Conservation (phyloP, 257 asterid genomes). For the Solanum appendiculatum region DNA sequence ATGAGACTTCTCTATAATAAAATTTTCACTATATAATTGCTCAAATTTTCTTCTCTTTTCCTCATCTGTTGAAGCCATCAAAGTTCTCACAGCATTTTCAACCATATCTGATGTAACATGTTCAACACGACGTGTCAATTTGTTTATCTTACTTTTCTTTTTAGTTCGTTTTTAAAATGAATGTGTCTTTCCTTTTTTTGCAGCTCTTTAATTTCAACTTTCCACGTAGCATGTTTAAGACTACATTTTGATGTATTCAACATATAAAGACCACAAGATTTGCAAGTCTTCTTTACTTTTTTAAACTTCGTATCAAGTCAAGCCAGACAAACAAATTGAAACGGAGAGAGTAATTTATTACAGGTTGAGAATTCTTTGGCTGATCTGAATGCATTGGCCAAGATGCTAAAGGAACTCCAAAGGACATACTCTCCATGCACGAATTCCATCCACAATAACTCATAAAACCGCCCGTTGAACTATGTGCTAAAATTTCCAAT, state of each 20-base stretch:
- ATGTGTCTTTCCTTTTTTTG: neutral
- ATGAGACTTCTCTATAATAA: neutral
- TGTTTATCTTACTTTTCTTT: no score
- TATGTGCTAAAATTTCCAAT: no score
- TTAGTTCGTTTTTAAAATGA: no score
- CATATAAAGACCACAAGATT: neutral
- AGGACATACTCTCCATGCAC: neutral
- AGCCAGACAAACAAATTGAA: no score
- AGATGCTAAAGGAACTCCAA: neutral
- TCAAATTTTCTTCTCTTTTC: neutral
- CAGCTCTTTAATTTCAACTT: neutral
- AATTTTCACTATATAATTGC: neutral
- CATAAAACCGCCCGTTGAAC: no score
- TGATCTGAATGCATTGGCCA: neutral
- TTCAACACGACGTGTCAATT: neutral
- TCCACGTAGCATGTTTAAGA: neutral
- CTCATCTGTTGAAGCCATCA: neutral
- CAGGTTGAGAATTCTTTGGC: neutral
- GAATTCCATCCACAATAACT: no score
- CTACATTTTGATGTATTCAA: no score
- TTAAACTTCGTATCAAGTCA: no score
- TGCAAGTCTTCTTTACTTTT: no score
- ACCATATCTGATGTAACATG: no score
- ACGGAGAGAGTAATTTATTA: neutral
- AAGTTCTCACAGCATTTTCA: neutral